Percentiles rank a stretch among this genome's conserved stretches.
Evolutionary conservation across 78 protist species (phyloP).

Genomic region (Dictyostelium capitatum): DNA sequence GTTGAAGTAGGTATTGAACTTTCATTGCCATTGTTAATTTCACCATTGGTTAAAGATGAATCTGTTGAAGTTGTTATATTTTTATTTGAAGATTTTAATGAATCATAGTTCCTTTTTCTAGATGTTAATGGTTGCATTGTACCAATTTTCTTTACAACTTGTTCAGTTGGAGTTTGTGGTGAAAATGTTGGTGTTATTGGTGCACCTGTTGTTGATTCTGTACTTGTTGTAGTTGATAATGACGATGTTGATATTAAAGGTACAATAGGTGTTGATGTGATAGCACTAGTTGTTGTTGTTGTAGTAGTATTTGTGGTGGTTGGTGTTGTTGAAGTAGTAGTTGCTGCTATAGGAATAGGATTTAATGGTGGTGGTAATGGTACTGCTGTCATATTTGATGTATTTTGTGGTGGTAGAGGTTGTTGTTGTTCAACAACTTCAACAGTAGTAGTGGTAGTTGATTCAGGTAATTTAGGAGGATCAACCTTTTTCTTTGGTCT

Average conservation of each 20-base stretch:
- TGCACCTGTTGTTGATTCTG: neutral
- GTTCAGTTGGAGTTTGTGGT: neutral
- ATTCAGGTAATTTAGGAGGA: neutral
- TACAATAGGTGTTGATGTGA: neutral
- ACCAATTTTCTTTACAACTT: neutral
- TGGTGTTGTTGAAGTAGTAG: neutral
- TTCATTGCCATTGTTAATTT: neutral
- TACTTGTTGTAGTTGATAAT: neutral
- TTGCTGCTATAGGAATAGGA: neutral
- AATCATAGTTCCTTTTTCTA: neutral
- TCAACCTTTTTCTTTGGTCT: conserved; percentile 60
- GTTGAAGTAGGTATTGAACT: neutral
- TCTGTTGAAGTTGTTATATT: neutral
- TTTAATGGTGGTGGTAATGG: neutral
- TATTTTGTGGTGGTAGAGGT: neutral
- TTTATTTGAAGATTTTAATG: neutral
- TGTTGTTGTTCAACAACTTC: neutral
- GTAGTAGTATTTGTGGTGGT: neutral
- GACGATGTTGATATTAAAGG: neutral
- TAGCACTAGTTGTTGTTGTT: neutral
- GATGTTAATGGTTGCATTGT: conserved; percentile 15
- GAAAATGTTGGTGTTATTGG: neutral
- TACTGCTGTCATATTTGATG: neutral
- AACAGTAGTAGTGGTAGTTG: neutral
- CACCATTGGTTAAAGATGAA: neutral